Evolutionary conservation across 2,329 filamentous ascomycete species (phyloP), one percentile per base, ranked within the genome.

Genomic region (Colletotrichum sp.): DNA sequence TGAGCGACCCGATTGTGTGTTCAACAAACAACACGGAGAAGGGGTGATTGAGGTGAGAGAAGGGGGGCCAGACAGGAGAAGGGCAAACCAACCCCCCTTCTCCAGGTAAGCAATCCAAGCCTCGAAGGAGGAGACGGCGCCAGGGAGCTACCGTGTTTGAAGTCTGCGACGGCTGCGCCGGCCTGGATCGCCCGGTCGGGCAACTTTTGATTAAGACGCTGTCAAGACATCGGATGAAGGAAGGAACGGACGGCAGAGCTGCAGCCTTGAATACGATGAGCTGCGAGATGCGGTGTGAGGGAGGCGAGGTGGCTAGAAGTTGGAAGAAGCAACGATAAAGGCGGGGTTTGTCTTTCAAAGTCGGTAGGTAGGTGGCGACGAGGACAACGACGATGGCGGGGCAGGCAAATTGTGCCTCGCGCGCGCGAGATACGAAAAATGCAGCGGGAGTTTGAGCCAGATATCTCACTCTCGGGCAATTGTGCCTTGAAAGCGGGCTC

Each of bases 91-190:
- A 60, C 49, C 59, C 62, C 62, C 62, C 52, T 34, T 39, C 59
- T 39, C 21, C 6, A 30, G 34, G 21, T 52, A 24, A 52, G 62
- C 52, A 28, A 62, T 62, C 55, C 34, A 70, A 70, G 57, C 36
- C 68, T 60, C 55, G 24, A 52, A 34, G 28, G 28, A 52, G 44
- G 64, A 34, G 59, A 18, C 59, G 10, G 44, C 34, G 49, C n/a
- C 64, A 68, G 34, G 73, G 64, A 44, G 49, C 65, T 24, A 57
- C 70, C 55, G 70, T 60, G 73, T 76, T 73, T 75, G 69, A 72
- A 36, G 69, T 68, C 69, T 60, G 64, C 64, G 63, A 64, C 69
- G 70, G 39, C 21, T 69, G 44, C 52, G 32, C 55, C 73, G 69
- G 32, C 70, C 49, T 69, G 70, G 64, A 44, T 52, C 57, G 57